Evolutionary conservation across 257 asterid species (phyloP).

Genomic region (Perilla frutescens): DNA sequence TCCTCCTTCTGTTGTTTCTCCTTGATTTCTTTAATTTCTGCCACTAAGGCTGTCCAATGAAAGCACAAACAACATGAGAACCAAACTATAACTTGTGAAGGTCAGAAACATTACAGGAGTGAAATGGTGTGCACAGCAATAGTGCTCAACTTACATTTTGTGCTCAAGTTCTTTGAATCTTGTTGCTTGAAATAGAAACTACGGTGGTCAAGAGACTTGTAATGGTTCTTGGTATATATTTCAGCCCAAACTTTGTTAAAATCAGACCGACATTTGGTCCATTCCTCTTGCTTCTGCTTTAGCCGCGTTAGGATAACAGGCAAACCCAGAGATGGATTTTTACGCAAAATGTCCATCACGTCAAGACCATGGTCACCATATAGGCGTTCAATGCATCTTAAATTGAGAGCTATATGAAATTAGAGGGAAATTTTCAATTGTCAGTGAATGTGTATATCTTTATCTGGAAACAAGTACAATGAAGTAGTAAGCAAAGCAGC

Average conservation of each 20-base stretch:
- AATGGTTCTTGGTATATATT: constrained; percentile 87
- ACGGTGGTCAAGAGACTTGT: constrained; percentile 98
- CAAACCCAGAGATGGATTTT: constrained; percentile 76
- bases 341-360: constrained; percentile 88
- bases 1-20: constrained; percentile 86
- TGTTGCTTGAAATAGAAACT: constrained; percentile 98
- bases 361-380: constrained; percentile 99
- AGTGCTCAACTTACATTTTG: constrained; percentile 73
- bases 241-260: constrained; percentile 99
- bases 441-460: constrained; percentile 3
- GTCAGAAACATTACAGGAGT: constrained; percentile 7
- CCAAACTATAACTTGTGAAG: constrained; percentile 21
- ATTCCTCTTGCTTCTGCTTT: constrained; percentile 98
- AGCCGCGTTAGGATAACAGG: constrained; percentile 87
- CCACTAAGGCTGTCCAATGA: constrained; percentile 67
- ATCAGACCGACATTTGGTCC: constrained; percentile 90
- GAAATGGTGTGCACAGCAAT: constrained; percentile 18
- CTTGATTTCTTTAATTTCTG: constrained; percentile 90
- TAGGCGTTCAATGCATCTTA: constrained; percentile 95
- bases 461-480: constrained; percentile 18
- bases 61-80: constrained; percentile 40
- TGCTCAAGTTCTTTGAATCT: constrained; percentile 92
- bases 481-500: neutral
- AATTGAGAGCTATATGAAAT: constrained; percentile 63
- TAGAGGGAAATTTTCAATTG: constrained; percentile 33